Evolutionary conservation across 371 early-diverging fungal species (phyloP), one percentile per base, ranked within the genome.

Genomic region (Gilbertella persicaria): DNA sequence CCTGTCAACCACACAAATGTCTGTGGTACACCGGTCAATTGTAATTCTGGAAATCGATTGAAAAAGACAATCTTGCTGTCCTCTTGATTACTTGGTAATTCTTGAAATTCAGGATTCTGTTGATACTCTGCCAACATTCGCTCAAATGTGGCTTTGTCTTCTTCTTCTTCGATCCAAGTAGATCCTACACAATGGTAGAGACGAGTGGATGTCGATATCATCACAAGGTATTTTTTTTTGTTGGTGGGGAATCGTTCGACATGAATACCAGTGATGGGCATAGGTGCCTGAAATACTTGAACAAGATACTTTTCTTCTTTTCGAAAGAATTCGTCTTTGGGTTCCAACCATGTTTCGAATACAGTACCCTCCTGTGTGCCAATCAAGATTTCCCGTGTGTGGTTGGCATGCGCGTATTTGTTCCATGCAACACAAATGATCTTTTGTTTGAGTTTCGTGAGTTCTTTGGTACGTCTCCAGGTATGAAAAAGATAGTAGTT

Each of bases 351-450:
- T 3, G 92, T 85, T 58, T 96, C 97, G 63, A 80, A 93, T 19
- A 95, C 84, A 45, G 80, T 72, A 13, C 97, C 97, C 25, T 89
- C 87, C 41, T 78, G 65, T 4, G 93, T 91, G 12, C 93, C 97
- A 33, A 96, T 68, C 52, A 96, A 71, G 28, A 95, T 86, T 28
- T 85, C 81, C 35, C 86, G 84, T 1, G 94, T 94, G 46, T 78
- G 78, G 0, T 64, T 57, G 19, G 71, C 59, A n/a, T 66, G 61
- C n/a, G 78, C 70, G 25, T 67, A 80, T 54, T 86, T 85, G 48
- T 90, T 94, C 95, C 95, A 96, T 1, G 92, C 95, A 19, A 96
- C 82, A 0, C 93, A 89, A 38, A 91, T 86, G 35, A 60, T 44
- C 12, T 37, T 78, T 78, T 88, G 89, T 69, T 80, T 84, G 33